phyloP scores from a whole-genome alignment of 176 grass and related monocot genomes.

The Poa pratensis region DNA sequence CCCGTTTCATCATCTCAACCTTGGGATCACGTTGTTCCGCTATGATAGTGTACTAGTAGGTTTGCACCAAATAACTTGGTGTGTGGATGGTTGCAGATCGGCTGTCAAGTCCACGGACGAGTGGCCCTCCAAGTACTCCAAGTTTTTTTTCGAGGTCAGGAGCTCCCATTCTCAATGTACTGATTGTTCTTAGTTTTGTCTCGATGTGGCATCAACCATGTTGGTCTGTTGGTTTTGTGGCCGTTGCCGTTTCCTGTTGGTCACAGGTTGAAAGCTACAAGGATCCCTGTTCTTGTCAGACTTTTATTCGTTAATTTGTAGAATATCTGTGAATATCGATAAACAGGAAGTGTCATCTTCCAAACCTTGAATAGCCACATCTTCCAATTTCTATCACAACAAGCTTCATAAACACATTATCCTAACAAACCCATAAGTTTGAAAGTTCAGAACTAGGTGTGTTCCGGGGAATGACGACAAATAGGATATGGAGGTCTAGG shows the following conservation, averaged over 20 bases:
- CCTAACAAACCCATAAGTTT: neutral
- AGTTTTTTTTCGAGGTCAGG: constrained; percentile 79
- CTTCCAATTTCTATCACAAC: neutral
- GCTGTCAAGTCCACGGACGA: constrained; percentile 66
- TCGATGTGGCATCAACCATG: neutral
- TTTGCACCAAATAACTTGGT: neutral
- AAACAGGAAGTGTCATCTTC: neutral
- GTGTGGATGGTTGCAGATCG: constrained; percentile 52
- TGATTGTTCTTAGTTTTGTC: neutral
- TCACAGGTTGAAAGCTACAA: neutral
- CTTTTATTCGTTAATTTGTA: neutral
- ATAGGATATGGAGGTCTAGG: neutral
- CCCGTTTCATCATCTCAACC: neutral
- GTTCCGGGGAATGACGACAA: neutral
- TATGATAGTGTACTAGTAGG: neutral
- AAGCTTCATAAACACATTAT: neutral
- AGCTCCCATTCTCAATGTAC: neutral
- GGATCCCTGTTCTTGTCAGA: neutral
- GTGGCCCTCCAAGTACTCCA: constrained; percentile 97
- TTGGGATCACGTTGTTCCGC: neutral
- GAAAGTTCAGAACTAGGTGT: neutral
- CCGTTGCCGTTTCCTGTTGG: too few species aligned
- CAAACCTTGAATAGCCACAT: neutral
- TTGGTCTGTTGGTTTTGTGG: neutral
- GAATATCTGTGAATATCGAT: neutral